Base-by-base conservation (phyloP, 2,329 filamentous ascomycete genomes). In the Fusarium sp. region DNA sequence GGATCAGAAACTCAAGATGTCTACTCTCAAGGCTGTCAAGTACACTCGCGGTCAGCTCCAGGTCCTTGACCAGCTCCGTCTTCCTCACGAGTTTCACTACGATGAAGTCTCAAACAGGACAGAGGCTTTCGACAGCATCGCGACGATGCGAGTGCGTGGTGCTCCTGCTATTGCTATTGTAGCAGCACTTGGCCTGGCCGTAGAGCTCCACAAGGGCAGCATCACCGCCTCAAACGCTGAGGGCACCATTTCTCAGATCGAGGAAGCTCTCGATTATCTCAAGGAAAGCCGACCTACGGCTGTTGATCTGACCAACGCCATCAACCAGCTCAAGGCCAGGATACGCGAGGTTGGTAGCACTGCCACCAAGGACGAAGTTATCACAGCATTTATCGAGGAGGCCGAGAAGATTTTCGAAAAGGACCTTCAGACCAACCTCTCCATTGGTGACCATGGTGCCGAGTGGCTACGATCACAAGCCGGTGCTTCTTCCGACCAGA, bases 131-230 rank as follows among this genome's bases (percentile, higher is more conserved):
- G 90, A 94, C 77, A 92, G 91, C 74, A 96, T 96, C 81, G 90
- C 89, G 73, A 87, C 91, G 17, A 96, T 96, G 93, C 83, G 89
- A 49, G 89, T 91, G 8, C 89, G 93, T 74, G 93, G 81, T 34
- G 96, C 96, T 7, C 96, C 96, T 1, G 96, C 96, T 45, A 99
- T 99, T 78, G 96, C 96, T 44, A 98, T 99, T 69, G 96, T 99
- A n/a, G 96, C 96, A 22, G 93, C 92, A 21, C 87, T 99, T 34
- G 91, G 93, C 3, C 87, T 98, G 36, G 94, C 94, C 2, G 93
- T 97, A 10, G 95, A 98, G 79, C 81, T 98, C 10, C 84, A 89
- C 51, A 87, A 87, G 9, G 85, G 86, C 62, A 57, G 77, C 4
- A 65, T 76, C 10, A 79, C 83, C 6, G 85, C 88, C 2, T 72